Base-by-base conservation (phyloP, 1,284 basidiomycete species). In the Austropuccinia psidii region DNA sequence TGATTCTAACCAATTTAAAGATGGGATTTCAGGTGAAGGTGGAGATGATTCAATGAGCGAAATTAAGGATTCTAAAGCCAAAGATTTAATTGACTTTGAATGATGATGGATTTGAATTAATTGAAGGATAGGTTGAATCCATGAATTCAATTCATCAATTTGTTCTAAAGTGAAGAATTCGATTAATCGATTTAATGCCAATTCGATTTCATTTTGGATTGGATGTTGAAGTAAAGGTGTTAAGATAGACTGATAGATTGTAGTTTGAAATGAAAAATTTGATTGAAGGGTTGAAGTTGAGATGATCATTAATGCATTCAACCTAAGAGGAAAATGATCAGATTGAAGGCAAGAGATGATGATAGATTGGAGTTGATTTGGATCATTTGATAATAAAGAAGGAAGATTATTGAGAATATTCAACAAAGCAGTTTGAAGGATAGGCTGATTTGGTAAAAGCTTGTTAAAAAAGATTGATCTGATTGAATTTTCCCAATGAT, bases 351-450 rank as follows among this genome's bases (percentile, higher is more conserved):
- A 47, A n/a, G 61, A 19, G 1, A 47, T 9, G 61, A 66, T 49
- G 47, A 66, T 66, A 21, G 47, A 33, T 39, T 66, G 47, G 3
- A 66, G 62, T 52, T 66, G 47, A 13, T 9, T 19, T 50, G 62
- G 47, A 19, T 45, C 50, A 37, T 35, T 66, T 8, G 62, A 66
- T n/a, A 66, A 66, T 39, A 66, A 21, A 31, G 37, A 66, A 29
- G 62, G 62, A 1, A 66, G 47, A n/a, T 31, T 49, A n/a, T 50
- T 37, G 21, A 66, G 54, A 49, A 66, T 66, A 7, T 66, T 47
- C 33, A 66, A 49, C 11, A 66, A 37, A 24, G 62, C 62, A 13
- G 62, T 66, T 21, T 66, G 62, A 24, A 66, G 62, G 47, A 66
- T 52, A 11, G 45, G 62, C 21, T 11, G 45, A 9, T 66, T 45